Evolutionary conservation across 1,284 basidiomycete genomes (phyloP).

Genomic region (Sporisorium scitamineum): DNA sequence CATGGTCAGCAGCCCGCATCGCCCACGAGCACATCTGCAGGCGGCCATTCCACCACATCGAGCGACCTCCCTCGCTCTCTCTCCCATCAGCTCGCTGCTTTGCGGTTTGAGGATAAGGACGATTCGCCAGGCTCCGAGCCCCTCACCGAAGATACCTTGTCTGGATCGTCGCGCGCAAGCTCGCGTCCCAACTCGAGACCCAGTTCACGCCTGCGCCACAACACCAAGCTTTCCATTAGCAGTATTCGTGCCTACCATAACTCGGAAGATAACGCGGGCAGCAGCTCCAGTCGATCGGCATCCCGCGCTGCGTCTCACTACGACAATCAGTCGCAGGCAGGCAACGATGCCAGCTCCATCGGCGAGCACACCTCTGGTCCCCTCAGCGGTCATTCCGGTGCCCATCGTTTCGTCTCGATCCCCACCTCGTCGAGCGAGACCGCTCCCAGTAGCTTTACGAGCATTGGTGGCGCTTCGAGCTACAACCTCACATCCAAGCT

Average conservation of each 20-base stretch:
- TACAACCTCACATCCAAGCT: slow-evolving; percentile 10
- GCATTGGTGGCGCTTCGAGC: slow-evolving; percentile 4
- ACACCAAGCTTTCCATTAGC: slow-evolving; percentile 30
- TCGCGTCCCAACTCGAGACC: slow-evolving; percentile 36
- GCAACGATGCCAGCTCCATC: slow-evolving; percentile 26
- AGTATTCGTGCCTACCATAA: slow-evolving; percentile 25
- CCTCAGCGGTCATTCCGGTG: slow-evolving; percentile 34
- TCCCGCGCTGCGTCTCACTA: slow-evolving; percentile 24
- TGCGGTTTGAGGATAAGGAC: slow-evolving; percentile 21
- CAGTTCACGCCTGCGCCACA: slow-evolving; percentile 33
- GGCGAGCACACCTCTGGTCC: slow-evolving; percentile 25
- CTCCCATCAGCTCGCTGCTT: slow-evolving; percentile 17
- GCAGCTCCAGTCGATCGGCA: slow-evolving; percentile 30
- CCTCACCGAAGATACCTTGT: slow-evolving; percentile 22
- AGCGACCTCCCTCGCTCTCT: slow-evolving; percentile 25
- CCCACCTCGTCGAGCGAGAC: slow-evolving; percentile 10
- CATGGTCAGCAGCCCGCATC: slow-evolving; percentile 13
- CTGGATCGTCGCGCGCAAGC: slow-evolving; percentile 38
- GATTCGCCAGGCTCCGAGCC: slow-evolving; percentile 33
- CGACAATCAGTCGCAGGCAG: slow-evolving; percentile 16
- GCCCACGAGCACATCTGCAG: slow-evolving; percentile 5
- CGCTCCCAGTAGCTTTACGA: slow-evolving; percentile 9
- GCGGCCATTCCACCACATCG: background rate
- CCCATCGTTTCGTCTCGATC: slow-evolving; percentile 16
- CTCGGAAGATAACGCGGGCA: slow-evolving; percentile 18